Evolutionary conservation across 108 stramenopile species (phyloP).

Genomic region (Fistulifera solaris): DNA sequence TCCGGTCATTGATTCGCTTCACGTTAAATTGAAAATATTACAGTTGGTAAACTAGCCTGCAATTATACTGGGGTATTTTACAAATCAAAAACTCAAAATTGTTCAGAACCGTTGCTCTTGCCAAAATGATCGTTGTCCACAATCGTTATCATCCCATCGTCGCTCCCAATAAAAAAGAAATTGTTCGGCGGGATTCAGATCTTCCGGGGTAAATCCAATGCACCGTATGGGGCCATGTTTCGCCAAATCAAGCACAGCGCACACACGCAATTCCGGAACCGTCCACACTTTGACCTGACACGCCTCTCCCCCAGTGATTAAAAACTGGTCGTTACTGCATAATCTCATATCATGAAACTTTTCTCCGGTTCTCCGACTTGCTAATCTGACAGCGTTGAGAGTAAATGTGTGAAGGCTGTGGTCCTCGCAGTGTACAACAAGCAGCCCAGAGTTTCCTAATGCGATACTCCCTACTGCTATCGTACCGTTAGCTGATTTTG

Average conservation of each 20-base stretch:
- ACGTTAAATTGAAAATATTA: too few relatives aligned
- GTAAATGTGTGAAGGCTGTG: conserved; percentile 45
- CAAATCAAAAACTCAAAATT: too few relatives aligned
- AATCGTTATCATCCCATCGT: conserved; percentile 65
- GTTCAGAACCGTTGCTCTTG: too few relatives aligned
- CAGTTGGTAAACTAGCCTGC: too few relatives aligned
- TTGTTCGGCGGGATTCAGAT: conserved; percentile 35
- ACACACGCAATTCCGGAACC: conserved; percentile 35
- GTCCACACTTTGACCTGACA: conserved; percentile 53
- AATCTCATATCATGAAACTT: conserved; percentile 61
- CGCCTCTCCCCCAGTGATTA: conserved; percentile 69
- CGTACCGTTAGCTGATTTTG: conserved; percentile 1
- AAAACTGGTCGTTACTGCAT: conserved; percentile 42
- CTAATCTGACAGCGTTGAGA: conserved; percentile 52
- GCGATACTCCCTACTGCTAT: conserved; percentile 41
- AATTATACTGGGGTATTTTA: too few relatives aligned
- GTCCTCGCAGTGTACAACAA: conserved; percentile 60
- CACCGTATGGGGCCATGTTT: conserved; percentile 63
- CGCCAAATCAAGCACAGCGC: conserved; percentile 56
- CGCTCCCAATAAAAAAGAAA: conserved; percentile 73
- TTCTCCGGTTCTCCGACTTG: conserved; percentile 42
- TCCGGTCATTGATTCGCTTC: too few relatives aligned
- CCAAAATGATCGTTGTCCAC: conserved; percentile 22
- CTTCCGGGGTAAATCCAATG: conserved; percentile 47
- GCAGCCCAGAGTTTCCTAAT: conserved; percentile 40